A percentile compares a stretch with the other conserved stretches of the same genome.
These are phyloP conservation scores for Eucalyptus erythrocorys DNA, from an alignment of 345 rosid species.

Conservation along the genomic window DNA sequence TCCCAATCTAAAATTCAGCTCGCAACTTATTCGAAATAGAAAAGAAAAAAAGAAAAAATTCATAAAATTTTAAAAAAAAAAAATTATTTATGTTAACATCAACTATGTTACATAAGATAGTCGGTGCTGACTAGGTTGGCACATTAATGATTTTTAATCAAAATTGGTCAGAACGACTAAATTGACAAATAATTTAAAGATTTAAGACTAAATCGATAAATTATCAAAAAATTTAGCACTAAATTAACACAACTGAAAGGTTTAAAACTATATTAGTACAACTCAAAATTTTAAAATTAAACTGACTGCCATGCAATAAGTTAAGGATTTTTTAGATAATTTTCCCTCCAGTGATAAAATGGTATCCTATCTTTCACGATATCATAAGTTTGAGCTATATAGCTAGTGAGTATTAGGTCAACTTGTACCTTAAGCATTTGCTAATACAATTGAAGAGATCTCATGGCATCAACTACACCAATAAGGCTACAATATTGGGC, in stretches of 20 bases:
- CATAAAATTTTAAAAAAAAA: no score
- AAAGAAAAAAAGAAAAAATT: neutral
- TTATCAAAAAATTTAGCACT: no score
- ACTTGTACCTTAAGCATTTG: neutral
- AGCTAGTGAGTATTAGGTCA: neutral
- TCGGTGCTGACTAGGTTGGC: accelerated
- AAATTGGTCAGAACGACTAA: no score
- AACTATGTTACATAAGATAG: accelerated
- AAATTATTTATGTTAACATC: no score
- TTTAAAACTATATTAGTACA: no score
- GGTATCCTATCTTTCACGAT: neutral
- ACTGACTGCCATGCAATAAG: no score
- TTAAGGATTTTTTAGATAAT: no score
- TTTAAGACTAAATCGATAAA: no score
- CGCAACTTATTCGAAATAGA: neutral
- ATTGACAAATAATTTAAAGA: no score
- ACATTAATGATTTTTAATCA: no score
- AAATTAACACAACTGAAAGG: no score
- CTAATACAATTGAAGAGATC: neutral
- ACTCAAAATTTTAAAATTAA: no score
- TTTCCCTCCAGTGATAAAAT: neutral
- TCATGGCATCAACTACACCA: neutral
- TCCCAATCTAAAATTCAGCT: neutral
- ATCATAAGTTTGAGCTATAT: neutral
- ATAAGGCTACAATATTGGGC: neutral